Evolutionary conservation across 176 grass and related monocot genomes (phyloP).

Genomic region (Ananas comosus): DNA sequence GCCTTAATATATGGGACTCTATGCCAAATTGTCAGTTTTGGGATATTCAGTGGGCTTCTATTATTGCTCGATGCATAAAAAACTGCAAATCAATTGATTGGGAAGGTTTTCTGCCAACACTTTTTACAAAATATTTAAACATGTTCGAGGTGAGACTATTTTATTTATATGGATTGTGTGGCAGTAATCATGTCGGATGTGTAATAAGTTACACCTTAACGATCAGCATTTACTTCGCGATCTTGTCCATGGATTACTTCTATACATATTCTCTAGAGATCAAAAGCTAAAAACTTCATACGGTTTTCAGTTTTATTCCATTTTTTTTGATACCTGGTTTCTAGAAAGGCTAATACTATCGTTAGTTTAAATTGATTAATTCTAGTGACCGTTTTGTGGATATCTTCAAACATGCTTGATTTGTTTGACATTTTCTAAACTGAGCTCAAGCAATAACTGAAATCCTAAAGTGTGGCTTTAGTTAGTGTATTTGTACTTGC

Average conservation of each 20-base stretch:
- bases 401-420: no score
- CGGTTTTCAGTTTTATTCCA: neutral
- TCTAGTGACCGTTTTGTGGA: no score
- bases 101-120: constrained; percentile 63
- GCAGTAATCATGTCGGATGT: neutral
- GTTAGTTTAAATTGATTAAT: no score
- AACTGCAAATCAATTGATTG: constrained; percentile 60
- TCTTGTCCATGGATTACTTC: neutral
- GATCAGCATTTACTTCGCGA: no score
- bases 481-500: no score
- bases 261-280: neutral
- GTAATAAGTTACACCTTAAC: neutral
- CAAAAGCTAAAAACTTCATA: neutral
- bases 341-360: no score
- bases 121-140: constrained; percentile 78
- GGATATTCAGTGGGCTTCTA: constrained; percentile 83
- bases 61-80: constrained; percentile 84
- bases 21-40: constrained; percentile 92
- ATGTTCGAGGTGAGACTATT: constrained; percentile 77
- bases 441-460: no score
- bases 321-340: no score
- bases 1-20: constrained; percentile 70
- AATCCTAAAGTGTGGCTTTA: no score
- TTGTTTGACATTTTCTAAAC: no score
- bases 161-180: neutral